Base-by-base conservation (phyloP, 129 eudicot genomes). In the Mikania micrantha region DNA sequence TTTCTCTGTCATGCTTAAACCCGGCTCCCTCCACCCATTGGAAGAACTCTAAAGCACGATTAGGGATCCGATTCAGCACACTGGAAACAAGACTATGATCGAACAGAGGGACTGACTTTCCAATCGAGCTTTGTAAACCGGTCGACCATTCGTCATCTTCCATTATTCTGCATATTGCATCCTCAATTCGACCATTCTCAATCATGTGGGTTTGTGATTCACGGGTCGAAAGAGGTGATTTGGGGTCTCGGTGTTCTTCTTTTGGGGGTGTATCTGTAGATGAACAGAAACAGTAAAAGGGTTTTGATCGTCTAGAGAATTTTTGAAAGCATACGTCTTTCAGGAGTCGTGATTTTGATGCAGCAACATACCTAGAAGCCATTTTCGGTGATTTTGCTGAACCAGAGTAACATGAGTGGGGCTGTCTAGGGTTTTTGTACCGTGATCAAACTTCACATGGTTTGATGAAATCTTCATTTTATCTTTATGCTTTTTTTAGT, bases 21-120 rank as follows among this genome's bases (percentile, higher is more conserved):
- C 88, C 86, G 0, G 87, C 42, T 17, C 85, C 63, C 31, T 83
- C 90, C 7, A 83, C 90, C 90, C 90, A 85, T 1, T 86, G 71
- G 56, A 88, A 88, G 77, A 85, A 83, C 78, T 74, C 85, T 22
- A 85, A 86, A 0, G 96, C 96, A 66, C 82, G 90, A 64, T 71
- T 88, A 15, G 85, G 22, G 45, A 52, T 76, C 50, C 76, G 78
- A 47, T 83, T 80, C 38, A 88, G 47, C 13, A 85, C 90, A 74
- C 74, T 88, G 54, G 74, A 81, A 47, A 88, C 93, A 32, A 88
- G 76, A 7, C 74, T 57, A 10, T 81, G 67, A 68, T 85, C 87
- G 41, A 88, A 81, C 15, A 70, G 13, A 21, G 96, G 87, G 17
- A 88, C 87, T 41, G 81, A 45, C 25, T 31, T 70, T 10, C 85